phyloP scores from a whole-genome alignment of 495 filamentous ascomycete species.

The Aspergillus incahuasiensis region DNA sequence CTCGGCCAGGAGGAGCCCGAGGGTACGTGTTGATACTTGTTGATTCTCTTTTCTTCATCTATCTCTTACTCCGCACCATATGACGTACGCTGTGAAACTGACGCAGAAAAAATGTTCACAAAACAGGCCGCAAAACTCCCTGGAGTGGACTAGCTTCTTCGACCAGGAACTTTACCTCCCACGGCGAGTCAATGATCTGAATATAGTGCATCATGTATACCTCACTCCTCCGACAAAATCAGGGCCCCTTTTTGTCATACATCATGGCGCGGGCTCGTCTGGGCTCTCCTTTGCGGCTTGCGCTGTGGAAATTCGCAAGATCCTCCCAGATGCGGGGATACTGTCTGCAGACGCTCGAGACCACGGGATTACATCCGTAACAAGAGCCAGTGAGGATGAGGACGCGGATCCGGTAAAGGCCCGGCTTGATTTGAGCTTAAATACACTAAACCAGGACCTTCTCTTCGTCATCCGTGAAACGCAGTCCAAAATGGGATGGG shows the following conservation, averaged over 20 bases:
- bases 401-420: slow-evolving; percentile 24
- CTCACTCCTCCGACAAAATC: slow-evolving; percentile 54
- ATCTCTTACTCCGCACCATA: slow-evolving; percentile 2
- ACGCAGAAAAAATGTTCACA: slow-evolving; percentile 4
- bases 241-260: slow-evolving; percentile 77
- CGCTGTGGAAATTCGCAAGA: slow-evolving; percentile 67
- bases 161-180: slow-evolving; percentile 74
- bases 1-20: slow-evolving; percentile 46
- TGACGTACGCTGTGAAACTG: slow-evolving; percentile 7
- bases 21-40: slow-evolving; percentile 42
- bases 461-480: slow-evolving; percentile 63
- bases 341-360: slow-evolving; percentile 80
- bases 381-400: neutral
- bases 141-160: slow-evolving; percentile 90
- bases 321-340: slow-evolving; percentile 75
- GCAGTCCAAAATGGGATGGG: slow-evolving; percentile 62
- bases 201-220: slow-evolving; percentile 80
- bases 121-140: slow-evolving; percentile 31
- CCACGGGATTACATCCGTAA: slow-evolving; percentile 68
- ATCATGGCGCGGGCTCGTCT: slow-evolving; percentile 88
- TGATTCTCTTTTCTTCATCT: neutral
- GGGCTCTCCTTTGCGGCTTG: slow-evolving; percentile 84
- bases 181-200: slow-evolving; percentile 31
- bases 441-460: slow-evolving; percentile 69
- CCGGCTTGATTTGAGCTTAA: slow-evolving; percentile 57